Evolutionary conservation across 225 moss, liverwort and hornwort genomes (phyloP).

Genomic region (Anthoceros angustus): DNA sequence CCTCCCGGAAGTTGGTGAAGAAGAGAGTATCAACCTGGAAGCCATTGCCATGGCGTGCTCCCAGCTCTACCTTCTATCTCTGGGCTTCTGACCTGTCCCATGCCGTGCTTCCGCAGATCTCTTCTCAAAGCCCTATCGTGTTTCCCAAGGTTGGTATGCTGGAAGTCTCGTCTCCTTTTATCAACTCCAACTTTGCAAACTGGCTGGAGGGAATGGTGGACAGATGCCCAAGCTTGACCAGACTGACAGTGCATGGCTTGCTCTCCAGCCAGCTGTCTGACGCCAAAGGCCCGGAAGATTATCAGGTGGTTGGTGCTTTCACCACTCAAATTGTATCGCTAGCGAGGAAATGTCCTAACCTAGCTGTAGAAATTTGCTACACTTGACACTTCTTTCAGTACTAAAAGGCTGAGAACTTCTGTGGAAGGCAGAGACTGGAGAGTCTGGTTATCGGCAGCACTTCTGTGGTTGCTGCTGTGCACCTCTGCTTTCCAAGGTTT

Average conservation of each 20-base stretch:
- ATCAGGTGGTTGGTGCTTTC: constrained; percentile 45
- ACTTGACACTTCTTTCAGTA: no score
- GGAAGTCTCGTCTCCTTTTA: constrained; percentile 44
- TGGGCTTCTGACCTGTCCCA: no score
- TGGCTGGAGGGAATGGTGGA: constrained; percentile 45
- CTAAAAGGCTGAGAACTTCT: constrained; percentile 9
- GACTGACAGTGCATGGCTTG: constrained; percentile 36
- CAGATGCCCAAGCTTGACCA: constrained; percentile 34
- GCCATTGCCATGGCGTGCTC: constrained; percentile 48
- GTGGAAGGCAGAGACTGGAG: constrained; percentile 48
- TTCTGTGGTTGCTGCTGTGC: background rate
- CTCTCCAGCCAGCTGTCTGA: constrained; percentile 17
- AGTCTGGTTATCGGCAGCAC: constrained; percentile 38
- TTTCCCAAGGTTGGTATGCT: constrained; percentile 27
- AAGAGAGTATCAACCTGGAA: constrained; percentile 43
- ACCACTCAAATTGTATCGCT: constrained; percentile 51
- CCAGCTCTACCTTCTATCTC: constrained; percentile 32
- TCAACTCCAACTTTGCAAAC: constrained; percentile 37
- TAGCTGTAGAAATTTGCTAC: constrained; percentile 13
- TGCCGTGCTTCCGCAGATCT: no score
- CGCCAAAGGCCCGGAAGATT: constrained; percentile 26
- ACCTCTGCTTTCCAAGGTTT: background rate
- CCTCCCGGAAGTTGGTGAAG: constrained; percentile 27
- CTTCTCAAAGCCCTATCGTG: constrained; percentile 10
- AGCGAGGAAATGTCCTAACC: constrained; percentile 37